Conservation (phyloP, 2,329 filamentous ascomycete species). For the Teratosphaeria pseudoeucalypti region DNA sequence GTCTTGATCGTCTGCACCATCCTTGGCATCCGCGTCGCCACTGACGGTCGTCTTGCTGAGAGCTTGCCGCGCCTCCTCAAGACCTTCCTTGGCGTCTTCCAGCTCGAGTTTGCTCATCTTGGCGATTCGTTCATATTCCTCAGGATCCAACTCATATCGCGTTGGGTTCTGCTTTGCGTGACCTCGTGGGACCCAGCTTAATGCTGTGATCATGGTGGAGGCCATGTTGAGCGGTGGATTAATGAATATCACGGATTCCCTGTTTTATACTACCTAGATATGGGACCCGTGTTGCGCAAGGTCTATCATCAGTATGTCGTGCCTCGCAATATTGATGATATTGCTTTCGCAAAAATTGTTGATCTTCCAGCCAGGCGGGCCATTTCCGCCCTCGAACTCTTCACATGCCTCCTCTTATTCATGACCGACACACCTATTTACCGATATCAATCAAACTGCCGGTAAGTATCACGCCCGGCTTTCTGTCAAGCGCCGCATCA, state of each 20-base stretch:
- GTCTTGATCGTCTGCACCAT: constrained; percentile 17
- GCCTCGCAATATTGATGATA: no score
- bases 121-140: constrained; percentile 41
- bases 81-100: constrained; percentile 81
- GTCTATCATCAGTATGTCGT: no score
- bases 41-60: constrained; percentile 24
- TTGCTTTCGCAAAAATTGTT: not conserved
- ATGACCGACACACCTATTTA: no score
- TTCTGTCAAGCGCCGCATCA: not conserved
- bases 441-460: not conserved
- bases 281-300: no score
- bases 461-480: not conserved
- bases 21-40: constrained; percentile 1
- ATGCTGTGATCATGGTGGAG: constrained; percentile 39
- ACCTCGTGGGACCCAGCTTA: constrained; percentile 43
- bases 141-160: constrained; percentile 42
- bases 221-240: not conserved
- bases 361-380: not conserved
- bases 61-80: constrained; percentile 55
- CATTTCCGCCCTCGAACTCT: not conserved
- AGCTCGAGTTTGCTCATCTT: constrained; percentile 54
- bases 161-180: constrained; percentile 40
- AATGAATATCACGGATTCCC: no score
- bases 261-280: no score
- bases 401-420: not conserved